Evolutionary conservation across 2,329 filamentous ascomycete species (phyloP).

Genomic region (Magnaporthiopsis poae): DNA sequence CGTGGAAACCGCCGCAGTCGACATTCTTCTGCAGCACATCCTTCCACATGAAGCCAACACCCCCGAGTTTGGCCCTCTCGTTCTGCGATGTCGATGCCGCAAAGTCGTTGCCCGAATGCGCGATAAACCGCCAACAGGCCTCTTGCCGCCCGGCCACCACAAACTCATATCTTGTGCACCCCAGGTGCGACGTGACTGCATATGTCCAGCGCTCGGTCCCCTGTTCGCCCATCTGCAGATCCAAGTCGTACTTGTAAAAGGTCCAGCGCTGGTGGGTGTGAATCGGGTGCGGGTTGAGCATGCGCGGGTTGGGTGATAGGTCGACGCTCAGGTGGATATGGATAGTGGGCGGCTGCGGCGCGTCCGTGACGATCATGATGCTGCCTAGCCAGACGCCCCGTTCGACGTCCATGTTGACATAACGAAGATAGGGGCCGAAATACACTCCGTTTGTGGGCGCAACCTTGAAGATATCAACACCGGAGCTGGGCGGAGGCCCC

Average conservation of each 20-base stretch:
- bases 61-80: slow-evolving; percentile 76
- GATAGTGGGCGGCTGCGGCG: slow-evolving; percentile 85
- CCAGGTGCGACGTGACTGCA: slow-evolving; percentile 89
- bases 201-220: slow-evolving; percentile 88
- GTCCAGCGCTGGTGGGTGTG: slow-evolving; percentile 86
- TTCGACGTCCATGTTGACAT: slow-evolving; percentile 94
- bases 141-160: slow-evolving; percentile 83
- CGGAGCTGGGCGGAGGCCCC: slow-evolving; percentile 77
- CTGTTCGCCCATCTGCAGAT: slow-evolving; percentile 78
- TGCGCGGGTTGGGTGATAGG: slow-evolving; percentile 82
- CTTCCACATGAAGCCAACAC: slow-evolving; percentile 95
- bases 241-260: slow-evolving; percentile 90
- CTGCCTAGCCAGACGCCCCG: slow-evolving; percentile 85
- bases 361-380: slow-evolving; percentile 85
- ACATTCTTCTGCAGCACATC: slow-evolving; percentile 95
- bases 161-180: slow-evolving; percentile 97
- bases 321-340: slow-evolving; percentile 87
- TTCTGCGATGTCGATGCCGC: slow-evolving; percentile 75
- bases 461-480: slow-evolving; percentile 89
- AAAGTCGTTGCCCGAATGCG: slow-evolving; percentile 94
- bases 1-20: slow-evolving; percentile 91
- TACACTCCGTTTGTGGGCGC: slow-evolving; percentile 93
- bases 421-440: slow-evolving; percentile 90
- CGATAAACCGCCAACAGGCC: slow-evolving; percentile 88
- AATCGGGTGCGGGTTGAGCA: slow-evolving; percentile 73